Evolutionary conservation across 2,329 filamentous ascomycete species (phyloP).

Genomic region (Camillea tinctor): DNA sequence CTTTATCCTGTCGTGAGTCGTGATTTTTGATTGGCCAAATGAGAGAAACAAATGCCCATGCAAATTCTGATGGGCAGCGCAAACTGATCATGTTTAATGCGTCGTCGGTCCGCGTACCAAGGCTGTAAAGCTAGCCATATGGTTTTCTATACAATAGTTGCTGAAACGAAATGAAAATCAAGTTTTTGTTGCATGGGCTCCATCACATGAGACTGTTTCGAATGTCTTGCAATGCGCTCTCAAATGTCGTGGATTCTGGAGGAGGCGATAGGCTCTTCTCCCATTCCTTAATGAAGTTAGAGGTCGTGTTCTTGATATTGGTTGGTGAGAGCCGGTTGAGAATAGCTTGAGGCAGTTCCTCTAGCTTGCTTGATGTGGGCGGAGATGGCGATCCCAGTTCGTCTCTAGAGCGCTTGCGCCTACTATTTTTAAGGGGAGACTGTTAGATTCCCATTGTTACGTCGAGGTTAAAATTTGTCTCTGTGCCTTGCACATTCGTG

Average conservation of each 20-base stretch:
- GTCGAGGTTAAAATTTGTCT: constrained; percentile 10
- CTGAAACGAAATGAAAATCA: background rate
- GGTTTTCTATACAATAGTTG: background rate
- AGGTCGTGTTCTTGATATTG: constrained; percentile 80
- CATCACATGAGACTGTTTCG: constrained; percentile 10
- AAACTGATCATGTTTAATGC: background rate
- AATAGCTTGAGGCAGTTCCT: constrained; percentile 65
- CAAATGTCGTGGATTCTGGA: constrained; percentile 26
- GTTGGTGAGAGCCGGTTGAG: constrained; percentile 71
- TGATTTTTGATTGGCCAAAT: background rate
- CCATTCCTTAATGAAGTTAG: constrained; percentile 86
- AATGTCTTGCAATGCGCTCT: constrained; percentile 10
- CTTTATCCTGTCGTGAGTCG: background rate
- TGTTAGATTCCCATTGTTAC: constrained; percentile 22
- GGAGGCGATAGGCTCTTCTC: constrained; percentile 71
- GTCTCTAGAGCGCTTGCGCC: constrained; percentile 29
- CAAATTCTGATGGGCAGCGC: background rate
- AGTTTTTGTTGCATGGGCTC: background rate
- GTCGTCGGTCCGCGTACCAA: background rate
- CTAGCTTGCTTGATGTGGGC: constrained; percentile 43
- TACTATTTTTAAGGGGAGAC: constrained; percentile 25
- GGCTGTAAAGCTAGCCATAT: background rate
- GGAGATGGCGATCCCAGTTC: constrained; percentile 27
- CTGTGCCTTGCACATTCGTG: constrained; percentile 20
- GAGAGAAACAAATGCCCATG: background rate